Conservation (phyloP, 768 basidiomycete species). For the Lactifluus subvellereus region DNA sequence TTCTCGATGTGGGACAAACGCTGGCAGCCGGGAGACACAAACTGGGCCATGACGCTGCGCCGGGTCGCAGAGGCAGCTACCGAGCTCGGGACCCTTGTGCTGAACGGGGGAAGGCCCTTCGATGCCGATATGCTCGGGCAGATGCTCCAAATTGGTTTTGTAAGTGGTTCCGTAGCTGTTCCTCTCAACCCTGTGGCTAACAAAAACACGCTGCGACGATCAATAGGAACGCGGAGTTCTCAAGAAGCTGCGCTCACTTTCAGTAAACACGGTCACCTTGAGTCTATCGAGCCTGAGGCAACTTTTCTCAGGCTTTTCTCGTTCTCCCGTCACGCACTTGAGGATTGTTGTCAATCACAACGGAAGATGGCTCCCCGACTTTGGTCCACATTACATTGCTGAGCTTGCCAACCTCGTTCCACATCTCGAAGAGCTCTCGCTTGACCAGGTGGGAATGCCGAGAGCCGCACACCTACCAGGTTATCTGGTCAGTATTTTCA, state of each 20-base stretch:
- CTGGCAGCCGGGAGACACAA: background rate
- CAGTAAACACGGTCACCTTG: background rate
- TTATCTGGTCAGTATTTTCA: constrained; percentile 1
- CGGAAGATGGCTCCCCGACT: constrained; percentile 7
- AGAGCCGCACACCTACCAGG: background rate
- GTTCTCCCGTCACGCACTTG: constrained; percentile 12
- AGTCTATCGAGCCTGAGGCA: background rate
- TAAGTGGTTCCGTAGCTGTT: background rate
- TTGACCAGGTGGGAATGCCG: constrained; percentile 10
- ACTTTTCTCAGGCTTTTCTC: constrained; percentile 10
- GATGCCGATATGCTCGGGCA: constrained; percentile 4
- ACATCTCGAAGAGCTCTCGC: constrained; percentile 16
- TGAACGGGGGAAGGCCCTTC: background rate
- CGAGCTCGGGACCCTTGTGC: constrained; percentile 13
- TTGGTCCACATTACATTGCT: constrained; percentile 9
- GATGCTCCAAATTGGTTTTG: constrained; percentile 7
- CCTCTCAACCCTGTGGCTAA: background rate
- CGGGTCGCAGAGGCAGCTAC: constrained; percentile 6
- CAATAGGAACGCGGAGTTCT: constrained; percentile 2
- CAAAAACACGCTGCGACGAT: background rate
- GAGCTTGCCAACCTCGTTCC: constrained; percentile 7
- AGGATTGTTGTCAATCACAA: constrained; percentile 11
- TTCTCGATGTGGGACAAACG: background rate
- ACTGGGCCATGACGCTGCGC: constrained; percentile 1
- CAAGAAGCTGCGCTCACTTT: constrained; percentile 14